A percentile compares a stretch with the other conserved stretches of the same genome.
These are phyloP conservation scores for Aspergillus terreus DNA, from an alignment of 2,329 filamentous ascomycete species.

Conservation along the genomic window DNA sequence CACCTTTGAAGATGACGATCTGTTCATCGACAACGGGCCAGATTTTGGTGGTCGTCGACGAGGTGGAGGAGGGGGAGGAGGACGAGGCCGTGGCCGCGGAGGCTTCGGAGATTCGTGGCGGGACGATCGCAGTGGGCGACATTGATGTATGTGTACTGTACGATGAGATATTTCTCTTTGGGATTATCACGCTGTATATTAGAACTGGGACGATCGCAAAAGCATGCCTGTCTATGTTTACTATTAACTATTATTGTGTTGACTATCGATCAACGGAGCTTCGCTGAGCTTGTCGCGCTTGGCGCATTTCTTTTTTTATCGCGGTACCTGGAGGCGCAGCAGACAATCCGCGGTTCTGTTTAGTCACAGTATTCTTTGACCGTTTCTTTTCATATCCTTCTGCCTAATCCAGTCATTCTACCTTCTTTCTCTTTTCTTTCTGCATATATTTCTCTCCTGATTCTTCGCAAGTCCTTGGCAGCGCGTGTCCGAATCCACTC, in stretches of 20 bases:
- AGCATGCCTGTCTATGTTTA: neutral
- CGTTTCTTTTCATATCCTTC: neutral
- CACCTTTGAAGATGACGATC: conserved; percentile 65
- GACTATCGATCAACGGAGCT: neutral
- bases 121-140: conserved; percentile 9
- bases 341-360: neutral
- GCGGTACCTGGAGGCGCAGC: neutral
- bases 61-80: conserved; percentile 10
- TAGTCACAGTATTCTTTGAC: neutral
- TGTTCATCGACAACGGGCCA: conserved; percentile 67
- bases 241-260: neutral
- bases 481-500: too few relatives aligned
- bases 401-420: neutral
- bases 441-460: neutral
- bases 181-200: neutral
- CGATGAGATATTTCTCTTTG: conserved; percentile 1
- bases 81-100: conserved; percentile 25
- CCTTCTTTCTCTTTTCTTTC: neutral
- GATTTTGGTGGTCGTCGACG: conserved; percentile 45
- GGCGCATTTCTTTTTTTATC: neutral
- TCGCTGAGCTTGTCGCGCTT: neutral
- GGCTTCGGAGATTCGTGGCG: conserved; percentile 22
- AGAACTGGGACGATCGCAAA: neutral
- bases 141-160: conserved; percentile 6
- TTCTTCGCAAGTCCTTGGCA: neutral